Base-by-base conservation (phyloP, 1,284 basidiomycete species). In the Cryptococcus sp. region DNA sequence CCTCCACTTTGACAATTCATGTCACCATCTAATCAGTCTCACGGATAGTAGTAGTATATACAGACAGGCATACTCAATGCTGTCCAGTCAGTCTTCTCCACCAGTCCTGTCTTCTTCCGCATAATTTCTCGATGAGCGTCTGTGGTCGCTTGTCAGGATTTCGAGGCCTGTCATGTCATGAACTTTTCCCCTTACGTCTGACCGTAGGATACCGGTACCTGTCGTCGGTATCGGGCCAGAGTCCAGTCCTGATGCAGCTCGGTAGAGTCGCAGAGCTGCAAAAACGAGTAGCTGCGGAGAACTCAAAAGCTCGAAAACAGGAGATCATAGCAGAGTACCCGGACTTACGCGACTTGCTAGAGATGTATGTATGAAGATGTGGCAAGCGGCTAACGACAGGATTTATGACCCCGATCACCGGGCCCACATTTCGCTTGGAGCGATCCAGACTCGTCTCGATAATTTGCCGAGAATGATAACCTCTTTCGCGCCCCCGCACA, bases 261-360 rank as follows among this genome's bases (percentile, higher is more conserved):
- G 14, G 31, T 0, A 50, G 64, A 1, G 45, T 64, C 1, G 44
- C 48, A 7, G 61, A 67, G 44, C 52, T 71, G 14, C 60, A 62
- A 19, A 32, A 50, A 13, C 50, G 62, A 14, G 61, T 64, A 1
- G 44, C 51, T 1, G 49, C 54, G 0, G 60, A 52, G 23, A 71
- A 71, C 53, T 57, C 56, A 14, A 60, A 55, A 21, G 7, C 3
- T 1, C 54, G 22, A 7, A 73, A 72, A 44, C 46, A 58, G 47
- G 32, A 11, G n/a, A 63, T 71, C 32, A 60, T 70, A 7, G 53
- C 50, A 7, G 55, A 66, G 52, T 72, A 65, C 49, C 62, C 67
- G 4, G 66, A 72, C 36, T 45, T 73, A n/a, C 34, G 60, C 18
- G 44, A 56, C 7, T 43, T 73, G 14, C 55, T 72, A 7, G 66